Percentiles rank a stretch among this genome's conserved stretches.
Evolutionary conservation across 1,284 basidiomycete species (phyloP).

Genomic region (Cutaneotrichosporon daszewskae): DNA sequence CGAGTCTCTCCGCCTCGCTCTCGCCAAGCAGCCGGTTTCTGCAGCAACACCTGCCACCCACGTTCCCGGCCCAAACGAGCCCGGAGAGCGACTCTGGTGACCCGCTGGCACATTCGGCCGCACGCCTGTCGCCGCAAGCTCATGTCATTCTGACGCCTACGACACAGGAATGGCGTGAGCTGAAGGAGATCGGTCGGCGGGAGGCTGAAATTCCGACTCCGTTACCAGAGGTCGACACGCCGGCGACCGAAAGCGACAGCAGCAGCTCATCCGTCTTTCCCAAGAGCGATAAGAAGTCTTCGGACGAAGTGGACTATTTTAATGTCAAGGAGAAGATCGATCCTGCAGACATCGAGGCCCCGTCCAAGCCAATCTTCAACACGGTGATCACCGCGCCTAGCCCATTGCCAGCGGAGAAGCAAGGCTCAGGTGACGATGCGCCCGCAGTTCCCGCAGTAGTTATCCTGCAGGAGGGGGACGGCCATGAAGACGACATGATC

Average conservation of each 20-base stretch:
- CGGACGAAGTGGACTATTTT: constrained; percentile 6
- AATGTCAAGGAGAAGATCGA: constrained; percentile 3
- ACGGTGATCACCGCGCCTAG: constrained; percentile 6
- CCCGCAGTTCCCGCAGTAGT: background rate
- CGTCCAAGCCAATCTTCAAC: constrained; percentile 5
- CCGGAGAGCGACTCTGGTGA: background rate
- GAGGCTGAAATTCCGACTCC: constrained; percentile 19
- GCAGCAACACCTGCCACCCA: constrained; percentile 39
- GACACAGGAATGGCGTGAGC: constrained; percentile 47
- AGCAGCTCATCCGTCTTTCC: background rate
- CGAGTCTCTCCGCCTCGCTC: constrained; percentile 23
- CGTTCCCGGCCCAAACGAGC: constrained; percentile 23
- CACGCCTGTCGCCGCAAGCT: constrained; percentile 5
- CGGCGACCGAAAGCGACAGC: constrained; percentile 12
- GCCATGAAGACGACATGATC: background rate
- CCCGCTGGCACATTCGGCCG: background rate
- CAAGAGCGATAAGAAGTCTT: background rate
- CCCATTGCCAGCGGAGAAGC: background rate
- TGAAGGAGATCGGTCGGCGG: constrained; percentile 25
- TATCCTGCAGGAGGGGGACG: constrained; percentile 2
- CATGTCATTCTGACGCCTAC: constrained; percentile 49
- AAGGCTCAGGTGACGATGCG: no score
- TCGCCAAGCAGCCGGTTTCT: constrained; percentile 43
- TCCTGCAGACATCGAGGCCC: background rate
- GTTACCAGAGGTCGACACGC: background rate